phyloP scores from a whole-genome alignment of 441 rosid genomes.

The Cnidoscolus chayamansa region DNA sequence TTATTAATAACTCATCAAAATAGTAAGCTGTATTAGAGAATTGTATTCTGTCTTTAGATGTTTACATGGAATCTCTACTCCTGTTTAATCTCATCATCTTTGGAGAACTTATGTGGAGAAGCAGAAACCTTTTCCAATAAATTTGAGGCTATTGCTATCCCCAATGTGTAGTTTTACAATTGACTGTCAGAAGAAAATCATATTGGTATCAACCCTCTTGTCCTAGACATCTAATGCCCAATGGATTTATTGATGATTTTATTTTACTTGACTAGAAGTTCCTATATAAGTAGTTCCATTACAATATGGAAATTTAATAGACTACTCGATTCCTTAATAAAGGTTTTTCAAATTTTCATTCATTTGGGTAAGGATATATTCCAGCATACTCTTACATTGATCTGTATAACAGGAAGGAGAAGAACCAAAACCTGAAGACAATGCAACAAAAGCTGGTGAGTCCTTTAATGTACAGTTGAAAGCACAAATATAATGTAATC shows the following conservation, averaged over 20 bases:
- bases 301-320: not conserved
- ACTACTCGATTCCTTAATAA: not conserved
- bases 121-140: not conserved
- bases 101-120: not conserved
- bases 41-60: no score
- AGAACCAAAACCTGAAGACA: not conserved
- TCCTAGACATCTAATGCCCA: no score
- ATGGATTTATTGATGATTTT: not conserved
- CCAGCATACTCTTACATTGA: not conserved
- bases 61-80: no score
- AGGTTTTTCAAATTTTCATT: not conserved
- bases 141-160: not conserved
- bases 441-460: conserved; percentile 5
- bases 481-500: not conserved
- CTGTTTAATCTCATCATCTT: no score
- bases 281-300: not conserved
- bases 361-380: not conserved
- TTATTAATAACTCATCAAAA: no score
- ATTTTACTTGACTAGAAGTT: not conserved
- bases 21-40: no score
- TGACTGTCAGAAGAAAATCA: no score
- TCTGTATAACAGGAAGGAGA: conserved; percentile 17
- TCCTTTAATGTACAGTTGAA: not conserved
- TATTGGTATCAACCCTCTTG: no score
- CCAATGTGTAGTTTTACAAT: no score